Conservation (phyloP, 768 basidiomycete species). For the Leccinum variicolor region DNA sequence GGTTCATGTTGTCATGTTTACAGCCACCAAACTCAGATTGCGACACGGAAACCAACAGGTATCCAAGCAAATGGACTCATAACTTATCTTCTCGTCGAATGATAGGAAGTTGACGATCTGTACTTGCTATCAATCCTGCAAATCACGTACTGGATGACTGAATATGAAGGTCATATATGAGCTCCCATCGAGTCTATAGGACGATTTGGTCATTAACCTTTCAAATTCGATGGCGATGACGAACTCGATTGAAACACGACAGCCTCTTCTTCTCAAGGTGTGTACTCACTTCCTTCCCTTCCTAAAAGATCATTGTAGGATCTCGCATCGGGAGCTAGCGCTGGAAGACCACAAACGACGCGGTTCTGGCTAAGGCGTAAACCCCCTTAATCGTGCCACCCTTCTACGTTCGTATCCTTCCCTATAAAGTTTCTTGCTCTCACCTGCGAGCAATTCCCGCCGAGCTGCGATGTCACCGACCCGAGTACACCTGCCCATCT, state of each 20-base stretch:
- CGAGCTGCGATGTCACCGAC: slow-evolving; percentile 32
- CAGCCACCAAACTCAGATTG: slow-evolving; percentile 3
- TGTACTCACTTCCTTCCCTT: background rate
- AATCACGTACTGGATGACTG: too few relatives aligned
- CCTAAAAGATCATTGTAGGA: slow-evolving; percentile 12
- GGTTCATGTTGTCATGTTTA: slow-evolving; percentile 14
- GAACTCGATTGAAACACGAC: too few relatives aligned
- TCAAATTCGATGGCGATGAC: too few relatives aligned
- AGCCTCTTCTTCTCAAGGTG: too few relatives aligned
- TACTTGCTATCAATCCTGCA: too few relatives aligned
- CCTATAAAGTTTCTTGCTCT: too few relatives aligned
- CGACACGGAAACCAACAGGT: background rate
- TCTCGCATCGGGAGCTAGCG: slow-evolving; percentile 8
- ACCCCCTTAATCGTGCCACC: background rate
- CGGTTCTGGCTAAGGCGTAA: slow-evolving; percentile 5
- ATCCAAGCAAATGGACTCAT: too few relatives aligned
- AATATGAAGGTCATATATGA: too few relatives aligned
- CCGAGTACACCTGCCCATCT: slow-evolving; percentile 64
- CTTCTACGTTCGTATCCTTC: background rate
- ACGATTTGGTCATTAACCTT: too few relatives aligned
- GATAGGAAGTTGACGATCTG: too few relatives aligned
- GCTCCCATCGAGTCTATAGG: too few relatives aligned
- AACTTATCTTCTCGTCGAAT: too few relatives aligned
- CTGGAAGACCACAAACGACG: slow-evolving; percentile 20
- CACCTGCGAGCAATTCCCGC: slow-evolving; percentile 18